phyloP scores from a whole-genome alignment of 1,284 basidiomycete species.

The Caloboletus firmus region DNA sequence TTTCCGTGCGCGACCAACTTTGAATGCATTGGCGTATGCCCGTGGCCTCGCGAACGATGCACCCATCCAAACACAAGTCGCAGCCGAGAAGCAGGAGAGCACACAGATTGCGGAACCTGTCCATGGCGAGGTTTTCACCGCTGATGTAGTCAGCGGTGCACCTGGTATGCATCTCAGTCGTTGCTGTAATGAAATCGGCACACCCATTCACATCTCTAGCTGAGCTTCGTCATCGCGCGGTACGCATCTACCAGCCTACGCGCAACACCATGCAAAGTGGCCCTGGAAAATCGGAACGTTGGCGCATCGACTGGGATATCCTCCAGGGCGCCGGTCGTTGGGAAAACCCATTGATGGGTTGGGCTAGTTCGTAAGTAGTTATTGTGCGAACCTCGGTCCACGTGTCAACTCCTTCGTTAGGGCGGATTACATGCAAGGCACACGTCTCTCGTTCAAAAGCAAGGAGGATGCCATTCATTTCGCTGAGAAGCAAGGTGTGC shows the following conservation, averaged over 20 bases:
- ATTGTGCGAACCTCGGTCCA: background rate
- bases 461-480: slow-evolving; percentile 95
- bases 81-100: slow-evolving; percentile 27
- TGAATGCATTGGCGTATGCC: slow-evolving; percentile 18
- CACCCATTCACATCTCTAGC: slow-evolving; percentile 41
- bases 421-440: slow-evolving; percentile 97
- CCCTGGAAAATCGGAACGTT: slow-evolving; percentile 80
- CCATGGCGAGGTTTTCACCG: slow-evolving; percentile 63
- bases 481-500: slow-evolving; percentile 84
- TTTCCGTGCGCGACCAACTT: slow-evolving; percentile 33
- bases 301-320: slow-evolving; percentile 95
- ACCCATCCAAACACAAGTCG: slow-evolving; percentile 24
- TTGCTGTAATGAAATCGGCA: background rate
- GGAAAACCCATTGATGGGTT: slow-evolving; percentile 99
- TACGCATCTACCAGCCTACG: slow-evolving; percentile 92
- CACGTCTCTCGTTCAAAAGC: slow-evolving; percentile 81
- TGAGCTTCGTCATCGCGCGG: slow-evolving; percentile 83
- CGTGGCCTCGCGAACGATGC: slow-evolving; percentile 25
- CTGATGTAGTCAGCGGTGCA: slow-evolving; percentile 77
- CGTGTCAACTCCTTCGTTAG: slow-evolving; percentile 41
- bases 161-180: slow-evolving; percentile 52
- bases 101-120: slow-evolving; percentile 37
- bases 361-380: slow-evolving; percentile 81
- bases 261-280: slow-evolving; percentile 97
- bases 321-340: slow-evolving; percentile 87